Percentiles rank a stretch among this genome's conserved stretches.
phyloP scores from a whole-genome alignment of 176 grass and related monocot genomes.

The Melocanna baccifera region DNA sequence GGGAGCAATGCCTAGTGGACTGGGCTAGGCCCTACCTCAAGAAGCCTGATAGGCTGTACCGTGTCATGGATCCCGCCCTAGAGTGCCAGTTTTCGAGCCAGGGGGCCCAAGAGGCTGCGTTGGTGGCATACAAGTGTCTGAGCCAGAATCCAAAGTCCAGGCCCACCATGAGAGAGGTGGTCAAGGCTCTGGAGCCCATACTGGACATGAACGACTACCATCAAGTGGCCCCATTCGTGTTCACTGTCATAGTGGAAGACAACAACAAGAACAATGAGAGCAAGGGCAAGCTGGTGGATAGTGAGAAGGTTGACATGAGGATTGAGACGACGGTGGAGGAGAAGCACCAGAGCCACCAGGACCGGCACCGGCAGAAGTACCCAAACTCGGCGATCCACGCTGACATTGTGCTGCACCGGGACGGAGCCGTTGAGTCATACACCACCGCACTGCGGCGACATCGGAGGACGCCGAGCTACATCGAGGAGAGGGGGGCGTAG shows the following conservation, averaged over 20 bases:
- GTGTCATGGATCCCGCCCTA: conserved; percentile 57
- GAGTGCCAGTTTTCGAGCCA: conserved; percentile 48
- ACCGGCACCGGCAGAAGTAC: conserved; percentile 42
- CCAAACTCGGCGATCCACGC: conserved; percentile 55
- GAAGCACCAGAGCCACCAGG: conserved; percentile 51
- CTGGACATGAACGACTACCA: conserved; percentile 56
- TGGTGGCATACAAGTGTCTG: conserved; percentile 71
- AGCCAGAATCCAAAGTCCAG: conserved; percentile 56
- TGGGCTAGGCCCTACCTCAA: conserved; percentile 56
- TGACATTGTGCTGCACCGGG: conserved; percentile 27
- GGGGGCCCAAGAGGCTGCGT: conserved; percentile 42
- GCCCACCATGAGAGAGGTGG: conserved; percentile 70
- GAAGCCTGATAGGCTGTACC: conserved; percentile 28
- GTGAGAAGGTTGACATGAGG: neutral
- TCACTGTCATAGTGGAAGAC: conserved; percentile 52
- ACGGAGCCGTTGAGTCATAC: neutral
- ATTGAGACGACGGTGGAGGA: conserved; percentile 9
- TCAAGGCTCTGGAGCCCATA: conserved; percentile 53
- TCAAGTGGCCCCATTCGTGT: conserved; percentile 49
- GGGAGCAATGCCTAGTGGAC: conserved; percentile 74
- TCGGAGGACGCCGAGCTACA: conserved; percentile 37
- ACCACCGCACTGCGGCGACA: conserved; percentile 16
- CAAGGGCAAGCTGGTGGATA: neutral
- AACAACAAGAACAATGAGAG: too few relatives aligned
- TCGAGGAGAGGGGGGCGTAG: conserved; percentile 49